These are phyloP conservation scores for Tetradesmus lagerheimii DNA, from an alignment of 139 green algal genomes.

Conservation along the genomic window DNA sequence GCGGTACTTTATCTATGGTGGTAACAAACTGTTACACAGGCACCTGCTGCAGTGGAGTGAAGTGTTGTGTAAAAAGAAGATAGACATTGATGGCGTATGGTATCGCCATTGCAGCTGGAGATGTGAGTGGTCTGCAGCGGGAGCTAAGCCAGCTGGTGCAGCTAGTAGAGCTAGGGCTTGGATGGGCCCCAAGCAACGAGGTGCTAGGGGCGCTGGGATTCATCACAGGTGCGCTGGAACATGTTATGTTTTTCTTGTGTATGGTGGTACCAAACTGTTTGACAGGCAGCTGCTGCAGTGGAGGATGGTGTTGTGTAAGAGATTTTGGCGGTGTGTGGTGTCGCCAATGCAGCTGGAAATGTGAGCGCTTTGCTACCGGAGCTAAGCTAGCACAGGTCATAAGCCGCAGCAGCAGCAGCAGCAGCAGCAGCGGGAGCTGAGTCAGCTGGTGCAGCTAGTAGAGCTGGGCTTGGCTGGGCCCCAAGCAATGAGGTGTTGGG, in stretches of 20 bases:
- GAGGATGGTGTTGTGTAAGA: not conserved
- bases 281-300: no score
- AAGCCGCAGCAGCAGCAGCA: no score
- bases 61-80: not conserved
- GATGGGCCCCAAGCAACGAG: not conserved
- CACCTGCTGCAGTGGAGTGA: not conserved
- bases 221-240: not conserved
- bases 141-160: constrained; percentile 10
- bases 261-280: not conserved
- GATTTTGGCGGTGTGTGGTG: no score
- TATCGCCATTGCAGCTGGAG: no score
- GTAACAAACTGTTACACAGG: no score
- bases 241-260: no score
- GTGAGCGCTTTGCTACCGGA: no score
- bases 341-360: no score
- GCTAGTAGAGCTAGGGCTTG: not conserved
- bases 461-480: not conserved
- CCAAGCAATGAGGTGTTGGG: not conserved
- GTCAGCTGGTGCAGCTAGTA: not conserved
- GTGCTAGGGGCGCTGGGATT: not conserved
- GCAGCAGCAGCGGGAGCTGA: constrained; percentile 11
- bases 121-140: no score
- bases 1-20: no score
- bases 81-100: no score
- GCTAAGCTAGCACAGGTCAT: constrained; percentile 20